A percentile compares a stretch with the other conserved stretches of the same genome.
phyloP scores from a whole-genome alignment of 2,329 filamentous ascomycete genomes.

The Orbilia javanica region DNA sequence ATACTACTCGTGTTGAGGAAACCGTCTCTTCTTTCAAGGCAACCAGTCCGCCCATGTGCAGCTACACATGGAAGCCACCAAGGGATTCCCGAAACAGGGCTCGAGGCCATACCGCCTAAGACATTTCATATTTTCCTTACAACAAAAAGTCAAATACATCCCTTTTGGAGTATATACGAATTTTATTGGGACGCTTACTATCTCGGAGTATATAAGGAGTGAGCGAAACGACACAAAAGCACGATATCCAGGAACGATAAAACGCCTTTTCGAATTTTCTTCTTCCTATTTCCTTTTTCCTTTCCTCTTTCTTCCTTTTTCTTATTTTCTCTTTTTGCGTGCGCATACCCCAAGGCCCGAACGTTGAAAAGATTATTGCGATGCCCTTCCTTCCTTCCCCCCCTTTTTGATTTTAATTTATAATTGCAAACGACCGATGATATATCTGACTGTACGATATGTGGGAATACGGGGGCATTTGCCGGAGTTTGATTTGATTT shows the following conservation, averaged over 20 bases:
- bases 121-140: not conserved
- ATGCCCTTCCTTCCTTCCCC: constrained; percentile 11
- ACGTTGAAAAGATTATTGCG: not conserved
- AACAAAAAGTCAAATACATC: constrained; percentile 11
- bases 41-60: constrained; percentile 25
- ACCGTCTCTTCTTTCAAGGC: constrained; percentile 17
- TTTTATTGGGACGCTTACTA: constrained; percentile 14
- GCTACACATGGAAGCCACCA: constrained; percentile 55
- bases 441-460: constrained; percentile 24
- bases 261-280: constrained; percentile 14
- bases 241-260: constrained; percentile 24
- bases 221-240: constrained; percentile 14
- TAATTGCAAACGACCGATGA: constrained; percentile 30
- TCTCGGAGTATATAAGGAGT: constrained; percentile 22
- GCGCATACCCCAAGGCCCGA: constrained; percentile 18
- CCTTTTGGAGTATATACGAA: constrained; percentile 12
- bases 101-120: constrained; percentile 52
- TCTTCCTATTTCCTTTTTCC: constrained; percentile 10
- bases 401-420: constrained; percentile 19
- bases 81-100: constrained; percentile 27
- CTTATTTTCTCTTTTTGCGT: not conserved
- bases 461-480: constrained; percentile 22
- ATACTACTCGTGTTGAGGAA: constrained; percentile 53
- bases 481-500: constrained; percentile 28
- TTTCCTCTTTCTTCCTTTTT: not conserved